Evolutionary conservation across 2,329 filamentous ascomycete species (phyloP), one percentile per base, ranked within the genome.

Genomic region (Rosellinia necatrix): DNA sequence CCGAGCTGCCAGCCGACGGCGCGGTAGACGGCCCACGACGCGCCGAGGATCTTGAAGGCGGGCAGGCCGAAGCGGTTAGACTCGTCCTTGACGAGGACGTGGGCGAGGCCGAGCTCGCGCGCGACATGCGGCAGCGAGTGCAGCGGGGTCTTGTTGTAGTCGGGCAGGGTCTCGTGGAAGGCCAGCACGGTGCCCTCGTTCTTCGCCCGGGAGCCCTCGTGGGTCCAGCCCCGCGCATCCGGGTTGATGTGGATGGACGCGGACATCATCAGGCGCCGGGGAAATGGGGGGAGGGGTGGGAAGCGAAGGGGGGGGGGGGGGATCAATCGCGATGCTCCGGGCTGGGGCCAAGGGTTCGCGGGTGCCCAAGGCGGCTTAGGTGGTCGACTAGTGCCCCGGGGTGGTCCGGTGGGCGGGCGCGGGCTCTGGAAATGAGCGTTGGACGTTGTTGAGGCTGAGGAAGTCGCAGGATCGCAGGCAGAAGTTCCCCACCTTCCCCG

Each of bases 11-110:
- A 70, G 2, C 67, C 70, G 0, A 85, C 66, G 12, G 86, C 82
- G 6, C 81, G 79, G 63, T 84, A 87, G 3, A 82, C 79, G 0
- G 83, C 88, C 88, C 88, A 93, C 0, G 87, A 89, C 1, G 90
- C 89, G 17, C 90, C 90, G 0, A 92, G 80, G 40, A 92, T 89
- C 71, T 94, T 94, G 77, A 92, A 93, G 0, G 89, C 81, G 0
- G 88, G 87, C 1, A 92, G 76, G 0, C 86, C 85, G 32, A 91
- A 83, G 4, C 89, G 81, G 49, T 73, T 76, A 24, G 82, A 85
- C 70, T 93, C 89, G 64, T 92, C 84, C 67, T 93, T 93, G 60
- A 92, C 66, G 32, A 86, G 78, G 3, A 92, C 76, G 4, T 78
- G 73, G 0, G 73, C 71, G 9, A 90, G 72, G 0, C 81, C 81